Evolutionary conservation across 1,139 yeast species (phyloP), one percentile per base, ranked within the genome.

Genomic region (Debaryomyces udenii): DNA sequence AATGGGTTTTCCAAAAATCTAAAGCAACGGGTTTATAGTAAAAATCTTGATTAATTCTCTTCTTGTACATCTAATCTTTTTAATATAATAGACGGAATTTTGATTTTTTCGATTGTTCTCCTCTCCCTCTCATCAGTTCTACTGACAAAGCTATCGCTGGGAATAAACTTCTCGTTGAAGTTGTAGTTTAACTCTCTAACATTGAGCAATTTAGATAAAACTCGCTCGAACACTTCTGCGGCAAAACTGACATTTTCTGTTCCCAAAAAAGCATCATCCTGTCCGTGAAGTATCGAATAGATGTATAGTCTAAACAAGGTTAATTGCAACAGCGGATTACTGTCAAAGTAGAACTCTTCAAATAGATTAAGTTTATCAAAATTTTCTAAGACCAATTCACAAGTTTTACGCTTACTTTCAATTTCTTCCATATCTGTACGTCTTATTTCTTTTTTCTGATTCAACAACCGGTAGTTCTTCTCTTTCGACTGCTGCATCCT

Each of bases 1-100:
- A 51, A 50, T 6, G 96, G 95, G 7, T 81, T 83, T 51, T 52
- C 64, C 60, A 44, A 49, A 0, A 84, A 86, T 52, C 45, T 80
- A 7, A 56, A 46, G 29, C 70, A 70, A 30, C 53, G 78, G 15
- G 13, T 59, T 14, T 42, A 34, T 16, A 41, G 39, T 9, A 29
- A 20, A 10, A 29, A 16, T 15, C 32, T 40, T 20, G 30, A 35
- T 22, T 29, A 31, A 18, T 9, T n/a, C n/a, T n/a, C 18, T 27
- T 26, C 22, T 24, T 29, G 30, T 14, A 44, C 38, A 35, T 37
- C 40, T 24, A 47, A 37, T 18, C 47, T 37, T 24, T 40, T 45
- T 22, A 45, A 27, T 10, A 47, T 36, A 15, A 45, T 28, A 10
- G 39, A 9, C 3, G 49, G 46, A 9, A 44, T 23, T 9, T 37